Base-by-base conservation (phyloP, 176 grass and related monocot species). In the Echinochloa phyllopogon region DNA sequence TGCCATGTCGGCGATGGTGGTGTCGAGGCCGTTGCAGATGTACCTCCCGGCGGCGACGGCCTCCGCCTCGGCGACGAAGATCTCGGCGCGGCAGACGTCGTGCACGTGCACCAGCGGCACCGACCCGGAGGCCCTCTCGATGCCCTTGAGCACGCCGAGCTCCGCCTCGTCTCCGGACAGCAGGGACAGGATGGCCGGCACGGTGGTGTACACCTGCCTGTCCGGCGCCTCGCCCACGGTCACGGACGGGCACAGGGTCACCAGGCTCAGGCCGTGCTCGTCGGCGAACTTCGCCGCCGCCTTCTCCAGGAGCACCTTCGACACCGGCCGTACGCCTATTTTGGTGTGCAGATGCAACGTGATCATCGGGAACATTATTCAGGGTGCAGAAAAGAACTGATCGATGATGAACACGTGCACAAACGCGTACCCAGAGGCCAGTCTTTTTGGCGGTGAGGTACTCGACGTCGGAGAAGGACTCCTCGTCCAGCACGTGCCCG, bases 391-490 rank as follows among this genome's bases (percentile, higher is more conserved):
- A 18, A 4, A n/a, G 49, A 51, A 53, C 51, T 53, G 51, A 49
- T 12, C n/a, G n/a, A n/a, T n/a, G 57, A 61, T 14, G 37, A 76
- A 49, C 1, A 58, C 3, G 0, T 18, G n/a, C 24, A 18, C 11
- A 38, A 25, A 18, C 21, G 43, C 49, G 37, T 74, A 97, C 92
- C 86, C 92, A 91, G 23, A 29, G 86, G 62, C 13, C 79, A 55
- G 57, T 64, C 79, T 83, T 88, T 6, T 84, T 66, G 21, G 81
- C 43, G 0, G 72, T 85, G 15, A 97, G 78, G 65, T 75, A 86
- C 2, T 87, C 86, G 23, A 91, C 57, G 71, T 94, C 92, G 7
- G 95, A 97, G 86, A 86, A 97, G 1, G 85, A 82, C 0, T 87
- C 81, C 87, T 94, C 95, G 25, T 94, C 86, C 5, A 94, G 79